Evolutionary conservation across 2,329 filamentous ascomycete species (phyloP), one percentile per base, ranked within the genome.

Genomic region (Colletotrichum coccodes): DNA sequence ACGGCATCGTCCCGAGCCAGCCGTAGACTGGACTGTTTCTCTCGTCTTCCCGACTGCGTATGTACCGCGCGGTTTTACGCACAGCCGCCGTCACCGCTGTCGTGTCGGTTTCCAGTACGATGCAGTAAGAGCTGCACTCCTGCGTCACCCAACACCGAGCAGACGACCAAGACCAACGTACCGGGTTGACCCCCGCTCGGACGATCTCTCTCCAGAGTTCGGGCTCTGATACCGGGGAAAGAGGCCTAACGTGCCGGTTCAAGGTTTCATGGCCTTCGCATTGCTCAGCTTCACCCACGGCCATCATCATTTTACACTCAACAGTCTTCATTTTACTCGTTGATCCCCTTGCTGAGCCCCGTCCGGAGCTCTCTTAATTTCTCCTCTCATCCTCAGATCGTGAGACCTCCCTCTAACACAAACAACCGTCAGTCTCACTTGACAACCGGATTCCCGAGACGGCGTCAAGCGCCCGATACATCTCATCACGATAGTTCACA

Each of bases 171-270:
- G 30, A 23, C 46, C 47, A n/a, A 34, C 40, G 26, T 34, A 11
- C 47, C 60, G 53, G 60, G 60, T 68, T 68, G 60, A 54, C 54
- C 49, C 62, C 44, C 61, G 61, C 66, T 69, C 61, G 61, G 66
- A 69, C 56, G n/a, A 59, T 38, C 56, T 26, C 64, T 36, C 56
- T 26, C 26, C 32, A 47, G 42, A 18, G 47, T 60, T 40, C 56
- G 42, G 50, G 56, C 61, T 60, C 40, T 69, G 66, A 65, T 54
- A 66, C 66, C 66, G 56, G 66, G 66, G 61, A 40, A 59, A 36
- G 54, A 44, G 56, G 58, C 40, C 49, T 42, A 56, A 36, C 42
- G 32, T 34, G 54, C 38, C 62, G 34, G 47, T 36, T 38, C n/a
- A 42, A 60, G 47, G 44, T 50, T 52, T 44, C 61, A 21, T 38